Conservation (phyloP, 2,329 filamentous ascomycete genomes). For the Xylariales sp. region DNA sequence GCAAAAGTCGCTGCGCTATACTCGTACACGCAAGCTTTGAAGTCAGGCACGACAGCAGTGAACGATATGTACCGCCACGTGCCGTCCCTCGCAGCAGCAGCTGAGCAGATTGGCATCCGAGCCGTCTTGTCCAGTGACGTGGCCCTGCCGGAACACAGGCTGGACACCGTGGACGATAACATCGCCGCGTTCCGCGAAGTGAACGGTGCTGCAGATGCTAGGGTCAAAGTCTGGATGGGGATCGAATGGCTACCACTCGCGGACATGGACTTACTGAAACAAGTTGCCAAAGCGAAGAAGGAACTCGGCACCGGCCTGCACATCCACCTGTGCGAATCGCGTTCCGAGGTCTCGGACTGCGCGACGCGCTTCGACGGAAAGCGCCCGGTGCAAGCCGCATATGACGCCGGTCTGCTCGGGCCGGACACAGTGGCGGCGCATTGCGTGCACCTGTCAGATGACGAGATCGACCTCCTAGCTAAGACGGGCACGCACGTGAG, state of each 20-base stretch:
- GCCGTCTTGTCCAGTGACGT: constrained; percentile 17
- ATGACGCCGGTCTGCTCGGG: constrained; percentile 17
- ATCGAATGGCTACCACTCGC: constrained; percentile 18
- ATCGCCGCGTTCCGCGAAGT: constrained; percentile 13
- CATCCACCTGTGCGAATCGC: constrained; percentile 18
- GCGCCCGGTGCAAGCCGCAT: constrained; percentile 15
- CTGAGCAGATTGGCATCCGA: constrained; percentile 17
- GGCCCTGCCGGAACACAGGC: constrained; percentile 16
- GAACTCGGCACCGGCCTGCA: constrained; percentile 16
- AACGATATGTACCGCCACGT: constrained; percentile 23
- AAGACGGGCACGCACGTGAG: constrained; percentile 17
- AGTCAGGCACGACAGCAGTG: constrained; percentile 17
- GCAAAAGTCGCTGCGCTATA: constrained; percentile 14
- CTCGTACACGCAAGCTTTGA: constrained; percentile 17
- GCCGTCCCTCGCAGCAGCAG: constrained; percentile 14
- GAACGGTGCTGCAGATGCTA: constrained; percentile 12
- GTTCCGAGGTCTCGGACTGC: constrained; percentile 14
- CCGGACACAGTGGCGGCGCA: constrained; percentile 19
- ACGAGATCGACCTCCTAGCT: constrained; percentile 16
- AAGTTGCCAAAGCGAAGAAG: constrained; percentile 15
- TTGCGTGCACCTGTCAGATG: constrained; percentile 17
- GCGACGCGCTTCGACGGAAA: constrained; percentile 14
- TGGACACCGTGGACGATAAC: constrained; percentile 18
- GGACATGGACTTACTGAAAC: constrained; percentile 12
- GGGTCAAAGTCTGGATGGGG: constrained; percentile 19